Conservation (phyloP, 2,329 filamentous ascomycete species). For the Grosmannia clavigera region DNA sequence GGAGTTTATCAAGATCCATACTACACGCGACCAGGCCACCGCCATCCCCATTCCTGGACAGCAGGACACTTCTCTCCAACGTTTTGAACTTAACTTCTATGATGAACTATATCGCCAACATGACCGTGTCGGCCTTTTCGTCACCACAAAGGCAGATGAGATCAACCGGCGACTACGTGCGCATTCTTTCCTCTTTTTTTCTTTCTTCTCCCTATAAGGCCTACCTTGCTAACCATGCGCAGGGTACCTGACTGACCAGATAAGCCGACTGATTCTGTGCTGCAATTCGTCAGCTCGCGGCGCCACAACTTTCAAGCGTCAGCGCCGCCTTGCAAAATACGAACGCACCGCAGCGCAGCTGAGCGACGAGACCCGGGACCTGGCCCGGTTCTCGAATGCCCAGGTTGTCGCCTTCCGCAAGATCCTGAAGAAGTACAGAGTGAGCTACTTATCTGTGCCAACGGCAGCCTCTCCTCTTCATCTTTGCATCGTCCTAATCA, state of each 20-base stretch:
- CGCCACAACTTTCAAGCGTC: slow-evolving; percentile 30
- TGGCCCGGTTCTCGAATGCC: slow-evolving; percentile 60
- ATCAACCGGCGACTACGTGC: slow-evolving; percentile 57
- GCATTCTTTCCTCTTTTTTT: slow-evolving; percentile 14
- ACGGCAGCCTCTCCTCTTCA: neutral
- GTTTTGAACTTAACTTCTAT: slow-evolving; percentile 63
- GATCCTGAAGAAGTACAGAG: slow-evolving; percentile 68
- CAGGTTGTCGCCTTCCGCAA: slow-evolving; percentile 70
- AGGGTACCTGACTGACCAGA: slow-evolving; percentile 37
- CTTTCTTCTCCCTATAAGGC: neutral
- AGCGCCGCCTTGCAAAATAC: slow-evolving; percentile 40
- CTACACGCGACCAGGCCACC: slow-evolving; percentile 54
- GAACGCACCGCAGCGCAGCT: slow-evolving; percentile 42
- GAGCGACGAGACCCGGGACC: slow-evolving; percentile 56
- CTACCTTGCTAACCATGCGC: slow-evolving; percentile 1
- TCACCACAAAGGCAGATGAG: slow-evolving; percentile 69
- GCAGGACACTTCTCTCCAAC: slow-evolving; percentile 41
- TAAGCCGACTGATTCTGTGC: slow-evolving; percentile 34
- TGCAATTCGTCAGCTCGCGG: slow-evolving; percentile 22
- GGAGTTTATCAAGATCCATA: slow-evolving; percentile 70
- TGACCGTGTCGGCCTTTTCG: slow-evolving; percentile 65
- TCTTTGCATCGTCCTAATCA: neutral
- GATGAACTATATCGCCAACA: slow-evolving; percentile 61
- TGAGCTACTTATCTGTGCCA: slow-evolving; percentile 19
- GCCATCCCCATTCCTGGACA: slow-evolving; percentile 67